Percentiles rank a stretch among this genome's conserved stretches.
Conservation (phyloP, 2,329 filamentous ascomycete species). For the Fusarium praegraminearum region DNA sequence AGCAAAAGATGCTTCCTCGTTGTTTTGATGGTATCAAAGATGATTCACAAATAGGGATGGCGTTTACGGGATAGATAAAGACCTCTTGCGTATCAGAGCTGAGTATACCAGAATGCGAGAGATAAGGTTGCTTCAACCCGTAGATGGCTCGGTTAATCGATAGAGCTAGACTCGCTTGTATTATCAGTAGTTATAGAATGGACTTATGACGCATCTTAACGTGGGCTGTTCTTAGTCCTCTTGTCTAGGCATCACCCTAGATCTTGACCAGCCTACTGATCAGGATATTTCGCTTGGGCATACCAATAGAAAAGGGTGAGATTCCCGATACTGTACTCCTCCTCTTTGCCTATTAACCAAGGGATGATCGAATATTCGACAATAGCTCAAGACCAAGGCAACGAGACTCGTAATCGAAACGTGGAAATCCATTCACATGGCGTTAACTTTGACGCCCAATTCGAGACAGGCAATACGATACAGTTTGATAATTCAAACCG, state of each 20-base stretch:
- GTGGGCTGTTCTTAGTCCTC: neutral
- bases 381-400: neutral
- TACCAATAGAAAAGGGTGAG: neutral
- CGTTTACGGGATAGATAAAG: slow-evolving; percentile 30
- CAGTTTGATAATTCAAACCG: neutral
- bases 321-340: neutral
- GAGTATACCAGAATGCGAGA: neutral
- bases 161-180: slow-evolving; percentile 28
- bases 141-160: neutral
- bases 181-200: slow-evolving; percentile 7
- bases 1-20: neutral
- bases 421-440: neutral
- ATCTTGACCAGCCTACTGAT: neutral
- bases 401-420: neutral
- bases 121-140: slow-evolving; percentile 1
- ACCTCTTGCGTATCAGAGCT: slow-evolving; percentile 13
- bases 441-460: neutral
- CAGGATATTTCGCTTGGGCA: neutral
- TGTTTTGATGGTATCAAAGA: slow-evolving; percentile 1
- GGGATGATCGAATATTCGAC: neutral
- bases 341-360: neutral
- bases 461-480: neutral
- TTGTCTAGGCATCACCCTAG: neutral
- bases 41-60: slow-evolving; percentile 10
- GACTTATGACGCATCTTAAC: neutral